Conservation (phyloP, 441 rosid species). For the Gossypium schwendimanii region DNA sequence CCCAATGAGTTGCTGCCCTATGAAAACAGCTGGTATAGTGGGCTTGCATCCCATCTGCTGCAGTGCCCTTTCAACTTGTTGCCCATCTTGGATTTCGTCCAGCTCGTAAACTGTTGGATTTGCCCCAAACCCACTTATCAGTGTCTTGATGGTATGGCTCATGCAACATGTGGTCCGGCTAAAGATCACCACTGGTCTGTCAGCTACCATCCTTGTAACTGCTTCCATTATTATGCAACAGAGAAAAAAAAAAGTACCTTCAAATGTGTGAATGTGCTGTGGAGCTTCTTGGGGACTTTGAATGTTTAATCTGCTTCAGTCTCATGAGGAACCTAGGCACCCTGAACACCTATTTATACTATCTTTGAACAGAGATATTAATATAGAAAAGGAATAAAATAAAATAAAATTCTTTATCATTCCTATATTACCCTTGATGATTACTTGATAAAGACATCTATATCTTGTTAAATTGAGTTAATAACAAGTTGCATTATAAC, state of each 20-base stretch:
- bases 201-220: conserved; percentile 37
- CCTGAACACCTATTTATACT: conserved; percentile 24
- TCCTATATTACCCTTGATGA: conserved; percentile 11
- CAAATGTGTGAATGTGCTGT: background rate
- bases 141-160: conserved; percentile 49
- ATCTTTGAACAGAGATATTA: background rate
- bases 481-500: conserved; percentile 4
- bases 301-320: conserved; percentile 9
- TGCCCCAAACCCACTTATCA: conserved; percentile 44
- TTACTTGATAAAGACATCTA: conserved; percentile 2
- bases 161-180: conserved; percentile 58
- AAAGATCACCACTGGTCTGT: conserved; percentile 55
- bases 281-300: background rate
- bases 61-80: conserved; percentile 43
- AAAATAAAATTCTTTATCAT: conserved; percentile 1
- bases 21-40: conserved; percentile 49
- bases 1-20: conserved; percentile 52
- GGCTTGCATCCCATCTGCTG: conserved; percentile 40
- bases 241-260: background rate
- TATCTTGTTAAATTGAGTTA: background rate
- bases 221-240: conserved; percentile 24
- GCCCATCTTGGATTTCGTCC: conserved; percentile 45
- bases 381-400: background rate
- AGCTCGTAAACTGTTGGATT: conserved; percentile 53
- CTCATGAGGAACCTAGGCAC: conserved; percentile 9